Conservation (phyloP, 2,329 filamentous ascomycete genomes). For the Arthrobotrys pseudoclavata region DNA sequence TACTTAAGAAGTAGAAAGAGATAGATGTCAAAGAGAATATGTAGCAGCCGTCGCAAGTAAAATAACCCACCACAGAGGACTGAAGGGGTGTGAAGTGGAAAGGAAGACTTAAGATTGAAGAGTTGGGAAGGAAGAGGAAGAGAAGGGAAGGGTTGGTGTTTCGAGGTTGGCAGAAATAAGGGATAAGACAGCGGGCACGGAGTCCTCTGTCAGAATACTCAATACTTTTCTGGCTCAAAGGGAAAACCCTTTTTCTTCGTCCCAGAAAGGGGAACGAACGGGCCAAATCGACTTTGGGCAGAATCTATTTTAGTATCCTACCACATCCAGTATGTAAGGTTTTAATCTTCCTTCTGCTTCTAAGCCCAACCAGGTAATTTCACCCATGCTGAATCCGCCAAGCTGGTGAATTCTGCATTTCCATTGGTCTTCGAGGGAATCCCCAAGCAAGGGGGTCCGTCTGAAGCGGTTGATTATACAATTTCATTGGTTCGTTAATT, state of each 20-base stretch:
- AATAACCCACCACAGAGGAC: slow-evolving; percentile 22
- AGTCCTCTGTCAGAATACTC: not conserved
- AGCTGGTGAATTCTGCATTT: not conserved
- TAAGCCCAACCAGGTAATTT: slow-evolving; percentile 12
- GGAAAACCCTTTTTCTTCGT: slow-evolving; percentile 11
- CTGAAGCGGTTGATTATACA: slow-evolving; percentile 26
- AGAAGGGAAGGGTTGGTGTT: slow-evolving; percentile 10
- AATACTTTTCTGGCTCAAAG: not conserved
- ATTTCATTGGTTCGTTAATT: slow-evolving; percentile 40
- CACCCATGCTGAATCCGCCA: not conserved
- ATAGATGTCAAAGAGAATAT: slow-evolving; percentile 20
- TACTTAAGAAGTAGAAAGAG: not conserved
- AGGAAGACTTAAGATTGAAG: slow-evolving; percentile 11
- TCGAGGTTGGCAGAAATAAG: slow-evolving; percentile 28
- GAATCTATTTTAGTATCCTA: slow-evolving; percentile 33
- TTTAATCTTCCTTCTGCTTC: not conserved
- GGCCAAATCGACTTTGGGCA: not conserved
- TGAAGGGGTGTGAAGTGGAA: slow-evolving; percentile 14
- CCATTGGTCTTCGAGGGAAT: slow-evolving; percentile 21
- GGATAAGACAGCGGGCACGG: slow-evolving; percentile 18
- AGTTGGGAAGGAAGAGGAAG: not conserved
- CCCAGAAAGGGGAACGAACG: slow-evolving; percentile 4
- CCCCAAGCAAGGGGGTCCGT: slow-evolving; percentile 6
- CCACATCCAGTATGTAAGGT: slow-evolving; percentile 9
- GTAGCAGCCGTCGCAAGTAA: slow-evolving; percentile 15